Evolutionary conservation across 2,329 filamentous ascomycete genomes (phyloP), one percentile per base, ranked within the genome.

Genomic region (Colletotrichum tamarilloi): DNA sequence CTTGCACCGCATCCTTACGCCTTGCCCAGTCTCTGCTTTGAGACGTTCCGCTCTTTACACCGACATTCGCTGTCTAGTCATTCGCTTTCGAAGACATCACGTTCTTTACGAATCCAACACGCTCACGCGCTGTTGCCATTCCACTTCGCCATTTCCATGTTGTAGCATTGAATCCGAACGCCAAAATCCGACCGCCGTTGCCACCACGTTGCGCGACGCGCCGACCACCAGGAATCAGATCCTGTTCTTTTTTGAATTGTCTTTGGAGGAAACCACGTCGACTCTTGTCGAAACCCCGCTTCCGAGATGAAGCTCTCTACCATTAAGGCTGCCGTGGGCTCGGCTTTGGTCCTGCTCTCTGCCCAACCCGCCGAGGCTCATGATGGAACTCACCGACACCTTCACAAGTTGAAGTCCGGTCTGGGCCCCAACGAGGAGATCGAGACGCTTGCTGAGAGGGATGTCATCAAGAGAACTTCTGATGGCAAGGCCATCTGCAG

Each of bases 251-350:
- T 16, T 53, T 64, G 11, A 22, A 38, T 59, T n/a, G 32, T 49
- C 19, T 56, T 28, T 59, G 55, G 62, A 62, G 32, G 62, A 68
- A 38, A 62, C 46, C 70, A 62, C 32, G 55, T 67, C 60, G 75
- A 77, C 49, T 71, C 67, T 58, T 53, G 57, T 64, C 38, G 66
- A 69, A 55, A 68, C 73, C 35, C 62, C 68, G 59, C 72, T 68
- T 60, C 62, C 77, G 81, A 79, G 76, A 92, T 91, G 90, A 91
- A 87, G 83, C 78, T 87, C 80, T 83, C 85, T 69, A 84, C 85
- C 72, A 75, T 89, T 73, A 84, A 87, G 75, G 82, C 85, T 79
- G 85, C 85, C 78, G 76, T 90, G 72, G 85, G 85, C 79, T 85
- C 86, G 77, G 87, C 85, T 72, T 78, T 87, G 57, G 76, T 88